Percentiles rank a stretch among this genome's conserved stretches.
Conservation (phyloP, 176 grass and related monocot species). For the Miscanthus lutarioriparius region DNA sequence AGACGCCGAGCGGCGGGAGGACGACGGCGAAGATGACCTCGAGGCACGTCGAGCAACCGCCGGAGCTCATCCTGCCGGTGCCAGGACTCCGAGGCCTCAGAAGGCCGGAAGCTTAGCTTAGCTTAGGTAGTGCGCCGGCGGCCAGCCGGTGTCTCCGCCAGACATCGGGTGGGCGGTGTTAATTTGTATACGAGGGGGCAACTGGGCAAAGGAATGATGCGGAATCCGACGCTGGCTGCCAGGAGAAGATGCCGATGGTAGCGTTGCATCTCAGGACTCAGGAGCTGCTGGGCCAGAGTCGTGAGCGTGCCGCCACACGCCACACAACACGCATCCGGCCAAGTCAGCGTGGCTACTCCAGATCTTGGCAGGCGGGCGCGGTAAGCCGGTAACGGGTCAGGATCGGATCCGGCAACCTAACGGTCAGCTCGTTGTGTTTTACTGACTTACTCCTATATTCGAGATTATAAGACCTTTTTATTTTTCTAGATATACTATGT, state of each 20-base stretch:
- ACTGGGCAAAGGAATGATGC: not conserved
- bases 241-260: constrained; percentile 41
- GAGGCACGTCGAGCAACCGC: constrained; percentile 57
- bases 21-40: constrained; percentile 63
- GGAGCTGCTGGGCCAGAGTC: not conserved
- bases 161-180: not conserved
- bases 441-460: too few species aligned
- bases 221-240: constrained; percentile 9
- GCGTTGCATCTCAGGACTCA: not conserved
- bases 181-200: not conserved
- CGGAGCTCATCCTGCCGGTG: constrained; percentile 43
- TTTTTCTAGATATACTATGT: too few species aligned
- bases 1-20: constrained; percentile 80
- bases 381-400: not conserved
- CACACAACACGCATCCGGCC: constrained; percentile 33
- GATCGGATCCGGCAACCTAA: not conserved
- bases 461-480: too few species aligned
- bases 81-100: not conserved
- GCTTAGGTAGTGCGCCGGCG: not conserved
- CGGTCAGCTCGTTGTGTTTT: not conserved
- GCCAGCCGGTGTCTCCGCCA: not conserved
- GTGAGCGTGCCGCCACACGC: constrained; percentile 21
- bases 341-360: constrained; percentile 5
- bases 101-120: not conserved
- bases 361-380: not conserved